phyloP scores from a whole-genome alignment of 345 rosid species.

The Hibiscus mutabilis region DNA sequence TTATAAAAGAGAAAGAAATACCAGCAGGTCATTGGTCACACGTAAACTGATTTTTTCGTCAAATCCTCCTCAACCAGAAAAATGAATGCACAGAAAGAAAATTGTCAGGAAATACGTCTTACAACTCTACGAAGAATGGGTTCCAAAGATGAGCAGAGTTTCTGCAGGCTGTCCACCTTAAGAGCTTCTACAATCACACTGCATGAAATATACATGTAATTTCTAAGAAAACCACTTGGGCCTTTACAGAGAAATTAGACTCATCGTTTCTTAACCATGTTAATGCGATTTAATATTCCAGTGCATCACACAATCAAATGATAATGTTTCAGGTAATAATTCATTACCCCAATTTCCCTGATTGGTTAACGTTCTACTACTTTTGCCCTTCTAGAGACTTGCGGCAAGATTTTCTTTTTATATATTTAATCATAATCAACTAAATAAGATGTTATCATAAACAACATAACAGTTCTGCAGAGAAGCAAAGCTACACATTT shows the following conservation, averaged over 20 bases:
- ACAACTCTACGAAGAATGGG: constrained; percentile 98
- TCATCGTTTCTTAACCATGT: not conserved
- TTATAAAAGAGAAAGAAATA: not conserved
- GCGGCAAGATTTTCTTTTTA: not conserved
- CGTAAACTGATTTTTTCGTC: not conserved
- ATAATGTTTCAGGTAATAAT: not conserved
- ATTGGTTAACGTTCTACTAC: not conserved
- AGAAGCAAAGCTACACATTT: not conserved
- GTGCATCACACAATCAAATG: not conserved
- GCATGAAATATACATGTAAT: constrained; percentile 15
- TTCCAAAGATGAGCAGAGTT: constrained; percentile 94
- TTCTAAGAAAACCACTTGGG: not conserved
- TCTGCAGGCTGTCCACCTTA: constrained; percentile 92
- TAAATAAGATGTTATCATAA: not conserved
- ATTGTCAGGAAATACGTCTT: constrained; percentile 27
- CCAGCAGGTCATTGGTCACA: not conserved
- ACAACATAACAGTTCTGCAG: not conserved
- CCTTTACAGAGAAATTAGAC: not conserved
- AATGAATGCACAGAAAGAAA: not conserved
- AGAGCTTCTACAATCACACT: constrained; percentile 97
- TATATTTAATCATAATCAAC: not conserved
- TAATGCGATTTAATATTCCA: not conserved
- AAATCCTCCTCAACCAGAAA: not conserved
- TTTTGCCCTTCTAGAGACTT: not conserved
- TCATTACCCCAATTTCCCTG: not conserved